Conservation (phyloP, 176 grass and related monocot species). For the Ensete glaucum region DNA sequence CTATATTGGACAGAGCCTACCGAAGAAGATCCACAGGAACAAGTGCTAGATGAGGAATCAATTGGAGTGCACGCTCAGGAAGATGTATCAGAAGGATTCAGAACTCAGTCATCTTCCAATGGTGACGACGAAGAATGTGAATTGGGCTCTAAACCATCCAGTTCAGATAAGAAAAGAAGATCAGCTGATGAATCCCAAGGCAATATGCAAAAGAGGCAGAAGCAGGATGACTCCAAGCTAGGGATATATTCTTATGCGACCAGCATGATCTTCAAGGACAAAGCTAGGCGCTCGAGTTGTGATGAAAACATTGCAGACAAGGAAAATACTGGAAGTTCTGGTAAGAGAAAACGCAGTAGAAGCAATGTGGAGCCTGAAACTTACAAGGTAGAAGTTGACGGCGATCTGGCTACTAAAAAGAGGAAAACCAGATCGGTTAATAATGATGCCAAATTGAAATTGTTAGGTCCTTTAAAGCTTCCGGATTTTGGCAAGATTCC, state of each 20-base stretch:
- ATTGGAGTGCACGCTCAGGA: conserved; percentile 13
- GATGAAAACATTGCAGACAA: neutral
- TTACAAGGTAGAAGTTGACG: neutral
- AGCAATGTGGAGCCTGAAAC: conserved; percentile 5
- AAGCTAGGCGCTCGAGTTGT: neutral
- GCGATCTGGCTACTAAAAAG: conserved; percentile 3
- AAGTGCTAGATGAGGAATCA: no score
- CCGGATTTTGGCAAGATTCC: conserved; percentile 9
- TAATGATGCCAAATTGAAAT: conserved; percentile 5
- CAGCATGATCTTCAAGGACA: neutral
- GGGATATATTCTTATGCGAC: neutral
- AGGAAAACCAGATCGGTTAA: conserved; percentile 10
- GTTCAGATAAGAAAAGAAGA: conserved; percentile 43
- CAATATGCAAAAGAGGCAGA: conserved; percentile 23
- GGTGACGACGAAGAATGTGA: conserved; percentile 20
- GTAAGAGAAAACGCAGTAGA: conserved; percentile 14
- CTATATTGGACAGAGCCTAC: conserved; percentile 2
- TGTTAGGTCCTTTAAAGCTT: conserved; percentile 10
- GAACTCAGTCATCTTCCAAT: conserved; percentile 29
- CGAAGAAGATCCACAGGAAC: conserved; percentile 1
- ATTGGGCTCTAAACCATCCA: conserved; percentile 23
- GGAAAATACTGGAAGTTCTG: conserved; percentile 9
- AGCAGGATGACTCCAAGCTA: conserved; percentile 1
- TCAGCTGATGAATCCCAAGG: conserved; percentile 32
- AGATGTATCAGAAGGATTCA: conserved; percentile 30